Conservation (phyloP, 257 asterid genomes). For the Echites panduratus region DNA sequence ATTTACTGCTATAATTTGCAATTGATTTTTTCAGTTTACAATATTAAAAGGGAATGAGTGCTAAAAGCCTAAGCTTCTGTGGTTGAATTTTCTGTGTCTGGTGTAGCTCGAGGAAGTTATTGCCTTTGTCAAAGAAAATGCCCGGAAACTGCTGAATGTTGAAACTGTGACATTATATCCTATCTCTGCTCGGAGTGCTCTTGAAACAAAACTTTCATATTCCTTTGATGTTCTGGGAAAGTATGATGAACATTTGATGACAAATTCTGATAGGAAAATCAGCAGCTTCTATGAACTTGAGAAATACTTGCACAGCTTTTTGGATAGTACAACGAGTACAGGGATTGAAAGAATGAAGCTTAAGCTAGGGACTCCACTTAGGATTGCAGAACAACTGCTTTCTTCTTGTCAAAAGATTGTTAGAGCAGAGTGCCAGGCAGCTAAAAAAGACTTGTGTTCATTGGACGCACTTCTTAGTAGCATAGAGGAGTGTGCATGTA, state of each 20-base stretch:
- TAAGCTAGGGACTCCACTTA: constrained; percentile 85
- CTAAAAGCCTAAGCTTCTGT: constrained; percentile 4
- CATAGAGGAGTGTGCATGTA: constrained; percentile 49
- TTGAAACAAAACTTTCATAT: constrained; percentile 70
- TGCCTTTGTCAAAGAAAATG: constrained; percentile 71
- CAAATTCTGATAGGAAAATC: constrained; percentile 45
- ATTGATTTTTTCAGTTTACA: constrained; percentile 9
- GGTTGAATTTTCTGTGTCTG: constrained; percentile 19
- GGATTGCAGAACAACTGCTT: constrained; percentile 70
- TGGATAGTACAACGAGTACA: constrained; percentile 74
- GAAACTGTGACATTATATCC: constrained; percentile 66
- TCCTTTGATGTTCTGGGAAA: constrained; percentile 28
- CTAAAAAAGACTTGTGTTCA: constrained; percentile 55
- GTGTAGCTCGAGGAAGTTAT: constrained; percentile 86
- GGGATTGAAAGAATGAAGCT: constrained; percentile 89
- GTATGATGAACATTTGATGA: constrained; percentile 24
- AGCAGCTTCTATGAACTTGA: constrained; percentile 67
- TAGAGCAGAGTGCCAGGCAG: constrained; percentile 63
- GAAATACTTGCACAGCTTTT: constrained; percentile 67
- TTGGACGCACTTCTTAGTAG: constrained; percentile 60
- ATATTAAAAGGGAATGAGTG: background rate
- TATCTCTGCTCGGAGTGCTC: constrained; percentile 86
- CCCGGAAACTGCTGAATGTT: constrained; percentile 65
- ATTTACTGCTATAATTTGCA: constrained; percentile 19
- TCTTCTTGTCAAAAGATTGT: constrained; percentile 69